phyloP scores from a whole-genome alignment of 176 grass and related monocot genomes.

The Oryza glumipatula region DNA sequence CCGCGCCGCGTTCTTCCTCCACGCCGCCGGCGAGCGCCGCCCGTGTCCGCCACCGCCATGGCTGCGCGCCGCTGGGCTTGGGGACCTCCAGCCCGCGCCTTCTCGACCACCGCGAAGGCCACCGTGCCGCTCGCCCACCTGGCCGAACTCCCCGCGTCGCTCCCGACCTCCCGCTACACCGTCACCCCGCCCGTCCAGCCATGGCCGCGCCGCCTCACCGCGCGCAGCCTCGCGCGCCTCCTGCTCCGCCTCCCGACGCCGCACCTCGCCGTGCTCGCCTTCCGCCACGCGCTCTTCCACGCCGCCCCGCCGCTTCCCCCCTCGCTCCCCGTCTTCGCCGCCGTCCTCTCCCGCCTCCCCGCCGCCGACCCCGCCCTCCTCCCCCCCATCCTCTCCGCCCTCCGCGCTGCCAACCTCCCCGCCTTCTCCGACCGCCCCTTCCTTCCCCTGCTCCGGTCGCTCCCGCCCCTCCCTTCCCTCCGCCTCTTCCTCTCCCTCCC shows the following conservation, averaged over 20 bases:
- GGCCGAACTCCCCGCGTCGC: conserved; percentile 23
- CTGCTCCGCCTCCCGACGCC: conserved; percentile 44
- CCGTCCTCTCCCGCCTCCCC: conserved; percentile 47
- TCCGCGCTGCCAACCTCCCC: conserved; percentile 50
- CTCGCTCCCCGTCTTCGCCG: conserved; percentile 40
- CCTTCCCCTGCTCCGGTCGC: conserved; percentile 60
- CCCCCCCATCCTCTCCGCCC: conserved; percentile 48
- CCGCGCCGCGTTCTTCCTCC: not conserved
- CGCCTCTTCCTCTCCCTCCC: conserved; percentile 78
- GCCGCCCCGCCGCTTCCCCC: conserved; percentile 26
- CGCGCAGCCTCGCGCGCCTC: conserved; percentile 31
- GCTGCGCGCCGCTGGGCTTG: not conserved
- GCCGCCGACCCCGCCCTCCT: conserved; percentile 39
- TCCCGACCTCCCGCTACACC: conserved; percentile 43
- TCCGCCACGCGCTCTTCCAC: conserved; percentile 55
- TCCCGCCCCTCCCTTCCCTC: conserved; percentile 57
- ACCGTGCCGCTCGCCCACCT: conserved; percentile 52
- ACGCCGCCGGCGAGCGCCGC: not conserved
- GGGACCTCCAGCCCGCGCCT: not conserved
- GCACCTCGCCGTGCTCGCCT: conserved; percentile 31
- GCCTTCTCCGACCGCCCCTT: conserved; percentile 60
- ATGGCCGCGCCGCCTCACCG: conserved; percentile 48
- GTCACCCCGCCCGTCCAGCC: conserved; percentile 47
- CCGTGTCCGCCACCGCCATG: conserved; percentile 23
- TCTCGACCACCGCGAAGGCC: conserved; percentile 27